A percentile compares a stretch with the other conserved stretches of the same genome.
These are phyloP conservation scores for Linum lewisii DNA, from an alignment of 345 rosid genomes.

Conservation along the genomic window DNA sequence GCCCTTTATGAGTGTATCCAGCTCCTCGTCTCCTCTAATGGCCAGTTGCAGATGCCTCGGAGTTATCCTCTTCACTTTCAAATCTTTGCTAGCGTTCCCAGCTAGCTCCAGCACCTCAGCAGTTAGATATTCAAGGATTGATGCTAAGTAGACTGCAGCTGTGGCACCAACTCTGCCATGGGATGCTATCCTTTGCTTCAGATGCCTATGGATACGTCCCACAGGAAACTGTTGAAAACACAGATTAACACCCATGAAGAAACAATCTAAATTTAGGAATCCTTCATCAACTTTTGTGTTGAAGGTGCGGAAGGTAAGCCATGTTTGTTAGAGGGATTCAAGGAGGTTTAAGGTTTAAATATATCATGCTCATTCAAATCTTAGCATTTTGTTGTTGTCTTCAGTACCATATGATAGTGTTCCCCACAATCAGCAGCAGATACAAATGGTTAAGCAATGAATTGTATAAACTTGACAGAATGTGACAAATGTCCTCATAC, in stretches of 20 bases:
- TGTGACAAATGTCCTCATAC: too few relatives aligned
- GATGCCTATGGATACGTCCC: constrained; percentile 27
- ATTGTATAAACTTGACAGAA: too few relatives aligned
- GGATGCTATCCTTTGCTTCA: constrained; percentile 19
- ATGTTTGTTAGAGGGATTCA: too few relatives aligned
- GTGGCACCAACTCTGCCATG: constrained; percentile 29
- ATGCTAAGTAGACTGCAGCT: constrained; percentile 27
- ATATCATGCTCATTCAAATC: too few relatives aligned
- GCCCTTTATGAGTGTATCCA: constrained; percentile 36
- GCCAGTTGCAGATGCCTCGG: constrained; percentile 60
- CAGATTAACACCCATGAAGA: background rate
- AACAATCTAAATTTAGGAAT: background rate
- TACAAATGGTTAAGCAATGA: too few relatives aligned
- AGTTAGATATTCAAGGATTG: constrained; percentile 25
- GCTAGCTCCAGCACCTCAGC: constrained; percentile 31
- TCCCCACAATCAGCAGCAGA: too few relatives aligned
- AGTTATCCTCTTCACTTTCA: constrained; percentile 29
- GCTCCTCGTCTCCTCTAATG: constrained; percentile 53
- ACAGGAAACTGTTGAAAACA: constrained; percentile 19
- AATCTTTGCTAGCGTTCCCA: constrained; percentile 28
- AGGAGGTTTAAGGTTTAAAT: too few relatives aligned
- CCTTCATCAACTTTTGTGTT: too few relatives aligned
- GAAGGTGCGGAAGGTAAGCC: too few relatives aligned
- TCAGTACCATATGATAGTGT: too few relatives aligned
- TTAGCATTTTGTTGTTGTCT: too few relatives aligned